Evolutionary conservation across 352 stramenopile species (phyloP), one percentile per base, ranked within the genome.

Genomic region (Globisporangium polare): DNA sequence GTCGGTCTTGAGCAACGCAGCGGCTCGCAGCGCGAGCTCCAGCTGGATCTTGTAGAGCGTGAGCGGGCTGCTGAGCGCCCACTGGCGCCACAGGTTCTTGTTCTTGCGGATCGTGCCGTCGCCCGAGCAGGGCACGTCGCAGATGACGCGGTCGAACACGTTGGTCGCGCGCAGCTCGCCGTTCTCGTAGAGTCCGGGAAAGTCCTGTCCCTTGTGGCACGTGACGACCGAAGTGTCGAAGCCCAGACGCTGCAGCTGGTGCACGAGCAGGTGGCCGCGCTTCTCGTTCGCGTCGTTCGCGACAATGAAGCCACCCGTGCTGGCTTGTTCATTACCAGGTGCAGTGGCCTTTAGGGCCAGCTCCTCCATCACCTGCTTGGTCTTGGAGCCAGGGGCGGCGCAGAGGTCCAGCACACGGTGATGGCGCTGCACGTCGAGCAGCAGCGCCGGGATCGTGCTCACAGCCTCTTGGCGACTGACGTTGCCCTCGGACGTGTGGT

Each of bases 91-190:
- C 39, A 98, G 73, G 29, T 92, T 84, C 33, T 94, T 92, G 69
- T 97, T 98, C 77, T 99, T 99, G 33, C 97, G 83, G 42, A 99
- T 82, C 4, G 98, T 99, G 43, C 96, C 98, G 74, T 99, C 98
- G 24, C 97, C 94, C 17, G 83, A 96, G 80, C 97, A 99, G 6
- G 97, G 97, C 39, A 99, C 98, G 73, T 99, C 97, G 57, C 90
- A 98, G 45, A 99, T 69, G 24, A 99, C 90, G 15, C 95, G 83
- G 78, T 99, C 97, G 69, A 99, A 99, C 24, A 96, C 75, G 47
- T 86, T 77, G 13, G 68, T 85, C 26, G 42, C 12, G 29, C 74
- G 60, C 22, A 92, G 60, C 18, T 60, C 43, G 5, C 61, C 64
- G 10, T 69, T 45, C 2, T 77, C 58, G 50, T 91, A 92, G 8